Conservation (phyloP, 2,329 filamentous ascomycete genomes). For the Pseudocercospora musae region DNA sequence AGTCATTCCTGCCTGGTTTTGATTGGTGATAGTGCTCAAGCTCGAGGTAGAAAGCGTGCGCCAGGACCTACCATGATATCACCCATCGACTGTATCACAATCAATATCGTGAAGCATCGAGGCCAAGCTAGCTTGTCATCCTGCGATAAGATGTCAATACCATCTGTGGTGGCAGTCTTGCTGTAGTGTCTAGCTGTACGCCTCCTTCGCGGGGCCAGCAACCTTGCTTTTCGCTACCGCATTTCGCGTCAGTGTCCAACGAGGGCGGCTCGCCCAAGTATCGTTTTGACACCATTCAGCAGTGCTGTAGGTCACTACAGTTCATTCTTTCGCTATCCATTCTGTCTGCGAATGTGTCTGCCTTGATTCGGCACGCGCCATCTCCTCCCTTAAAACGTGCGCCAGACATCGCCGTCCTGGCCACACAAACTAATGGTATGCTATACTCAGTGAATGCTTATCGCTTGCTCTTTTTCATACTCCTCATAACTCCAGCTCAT, state of each 20-base stretch:
- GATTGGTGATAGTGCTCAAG: background rate
- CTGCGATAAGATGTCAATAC: background rate
- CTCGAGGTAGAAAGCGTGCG: background rate
- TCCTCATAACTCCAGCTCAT: background rate
- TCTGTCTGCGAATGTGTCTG: background rate
- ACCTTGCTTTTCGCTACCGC: background rate
- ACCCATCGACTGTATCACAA: background rate
- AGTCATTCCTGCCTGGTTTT: background rate
- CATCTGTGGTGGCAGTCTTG: background rate
- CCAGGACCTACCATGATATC: background rate
- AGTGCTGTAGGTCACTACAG: background rate
- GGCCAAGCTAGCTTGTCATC: background rate
- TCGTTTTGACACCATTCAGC: background rate
- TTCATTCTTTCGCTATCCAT: background rate
- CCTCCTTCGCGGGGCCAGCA: background rate
- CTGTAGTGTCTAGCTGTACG: background rate
- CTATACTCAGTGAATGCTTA: slow-evolving; percentile 1
- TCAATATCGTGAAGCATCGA: background rate
- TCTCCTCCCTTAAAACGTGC: background rate
- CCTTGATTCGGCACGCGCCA: background rate
- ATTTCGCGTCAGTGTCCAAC: background rate
- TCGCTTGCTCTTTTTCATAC: background rate
- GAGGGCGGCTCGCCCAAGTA: no score
- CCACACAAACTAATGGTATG: background rate
- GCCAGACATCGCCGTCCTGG: background rate